Base-by-base conservation (phyloP, 1,139 yeast genomes). In the Scheffersomyces lignicola region DNA sequence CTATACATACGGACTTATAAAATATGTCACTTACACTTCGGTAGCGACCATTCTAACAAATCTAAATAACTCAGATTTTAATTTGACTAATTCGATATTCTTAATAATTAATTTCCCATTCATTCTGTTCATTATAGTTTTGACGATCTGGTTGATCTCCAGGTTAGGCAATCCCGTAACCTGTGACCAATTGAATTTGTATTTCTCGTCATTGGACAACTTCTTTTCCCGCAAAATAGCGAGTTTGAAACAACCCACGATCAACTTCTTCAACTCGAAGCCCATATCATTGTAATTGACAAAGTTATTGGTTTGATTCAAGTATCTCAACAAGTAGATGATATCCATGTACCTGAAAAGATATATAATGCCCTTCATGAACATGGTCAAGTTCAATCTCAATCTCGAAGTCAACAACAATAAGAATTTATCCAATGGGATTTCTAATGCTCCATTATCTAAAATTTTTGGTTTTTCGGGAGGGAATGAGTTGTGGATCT, bases 331-430 rank as follows among this genome's bases (percentile, higher is more conserved):
- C 38, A 71, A 59, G 47, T 70, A 71, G 33, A 71, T 65, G 25
- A 70, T 67, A 45, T 71, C 76, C 75, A 71, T 71, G 45, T 71
- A 71, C 37, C 77, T 60, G 52, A 70, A 69, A 31, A 71, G 54
- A 45, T 70, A 70, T 27, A 71, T 66, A 24, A 64, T 56, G 4
- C 73, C 69, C 42, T 65, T 69, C 58, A 70, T 58, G 43, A 71
- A 71, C 40, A 57, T 51, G 3, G 65, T 55, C 23, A 70, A 46
- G 1, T 70, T 49, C 33, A 70, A 51, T 39, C 57, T 60, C 35
- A 70, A 60, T 37, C 76, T 54, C 40, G 67, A 58, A 10, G 69
- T 59, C 38, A 70, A 55, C 26, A 68, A 52, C 38, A 69, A 53
- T 30, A 70, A 54, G 37, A 67, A 70, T 39, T 60, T 65, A 36